Conservation (phyloP, 345 rosid species). For the Ailanthus altissimus region DNA sequence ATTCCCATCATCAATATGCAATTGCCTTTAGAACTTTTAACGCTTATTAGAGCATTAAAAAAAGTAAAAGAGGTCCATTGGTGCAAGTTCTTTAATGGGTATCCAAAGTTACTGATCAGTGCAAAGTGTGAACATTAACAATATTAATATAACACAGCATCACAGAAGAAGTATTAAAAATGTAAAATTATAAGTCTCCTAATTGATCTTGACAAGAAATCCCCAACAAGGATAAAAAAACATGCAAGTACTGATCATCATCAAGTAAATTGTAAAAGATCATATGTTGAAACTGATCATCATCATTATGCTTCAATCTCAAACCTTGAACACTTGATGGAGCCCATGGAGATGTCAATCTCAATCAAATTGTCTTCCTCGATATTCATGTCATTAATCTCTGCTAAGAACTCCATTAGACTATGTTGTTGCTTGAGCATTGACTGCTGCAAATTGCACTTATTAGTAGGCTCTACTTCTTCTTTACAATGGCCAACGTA, state of each 20-base stretch:
- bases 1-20: slow-evolving; percentile 27
- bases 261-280: too few relatives aligned
- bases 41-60: slow-evolving; percentile 30
- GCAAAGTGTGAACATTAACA: not conserved
- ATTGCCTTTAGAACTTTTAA: slow-evolving; percentile 19
- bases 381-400: slow-evolving; percentile 46
- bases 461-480: slow-evolving; percentile 25
- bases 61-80: not conserved
- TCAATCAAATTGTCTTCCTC: slow-evolving; percentile 89
- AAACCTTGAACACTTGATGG: slow-evolving; percentile 73
- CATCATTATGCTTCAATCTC: slow-evolving; percentile 47
- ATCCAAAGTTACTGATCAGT: slow-evolving; percentile 34
- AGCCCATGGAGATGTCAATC: slow-evolving; percentile 81
- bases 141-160: slow-evolving; percentile 8
- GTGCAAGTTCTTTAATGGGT: slow-evolving; percentile 34
- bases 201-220: slow-evolving; percentile 19
- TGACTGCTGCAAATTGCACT: not conserved
- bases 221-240: slow-evolving; percentile 38
- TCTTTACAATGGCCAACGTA: slow-evolving; percentile 36
- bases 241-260: not conserved
- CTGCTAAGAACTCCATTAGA: slow-evolving; percentile 49
- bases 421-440: slow-evolving; percentile 36
- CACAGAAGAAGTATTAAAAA: slow-evolving; percentile 13
- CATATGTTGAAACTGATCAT: too few relatives aligned
- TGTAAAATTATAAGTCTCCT: not conserved